These are phyloP conservation scores for Fusarium sterilihyphosum DNA, from an alignment of 2,329 filamentous ascomycete species.

Conservation along the genomic window DNA sequence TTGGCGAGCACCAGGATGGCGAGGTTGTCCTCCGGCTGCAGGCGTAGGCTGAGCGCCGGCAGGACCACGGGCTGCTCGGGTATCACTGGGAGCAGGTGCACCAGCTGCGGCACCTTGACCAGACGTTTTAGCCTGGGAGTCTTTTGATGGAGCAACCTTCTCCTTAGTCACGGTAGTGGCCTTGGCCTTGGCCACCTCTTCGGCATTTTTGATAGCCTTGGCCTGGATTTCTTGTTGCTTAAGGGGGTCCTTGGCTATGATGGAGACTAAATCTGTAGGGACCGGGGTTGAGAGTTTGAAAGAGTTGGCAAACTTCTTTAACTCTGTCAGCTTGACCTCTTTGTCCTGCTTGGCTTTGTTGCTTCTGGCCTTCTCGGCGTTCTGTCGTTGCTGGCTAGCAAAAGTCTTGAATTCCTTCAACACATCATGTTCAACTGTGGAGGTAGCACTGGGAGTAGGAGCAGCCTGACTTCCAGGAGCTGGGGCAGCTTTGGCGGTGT, in stretches of 20 bases:
- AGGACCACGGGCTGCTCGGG: slow-evolving; percentile 48
- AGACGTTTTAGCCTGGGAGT: slow-evolving; percentile 54
- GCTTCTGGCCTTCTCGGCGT: slow-evolving; percentile 65
- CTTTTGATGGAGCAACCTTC: slow-evolving; percentile 54
- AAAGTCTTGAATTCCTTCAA: slow-evolving; percentile 72
- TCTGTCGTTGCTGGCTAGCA: slow-evolving; percentile 64
- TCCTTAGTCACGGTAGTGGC: slow-evolving; percentile 57
- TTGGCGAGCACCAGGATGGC: slow-evolving; percentile 60
- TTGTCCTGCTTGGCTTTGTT: slow-evolving; percentile 78
- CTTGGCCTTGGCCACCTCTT: slow-evolving; percentile 69
- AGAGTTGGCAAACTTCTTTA: slow-evolving; percentile 92
- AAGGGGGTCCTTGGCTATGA: slow-evolving; percentile 93
- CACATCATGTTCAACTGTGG: slow-evolving; percentile 70
- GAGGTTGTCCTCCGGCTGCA: slow-evolving; percentile 47
- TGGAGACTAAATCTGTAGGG: slow-evolving; percentile 89
- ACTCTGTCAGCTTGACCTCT: slow-evolving; percentile 89
- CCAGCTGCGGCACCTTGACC: slow-evolving; percentile 36
- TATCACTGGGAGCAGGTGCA: slow-evolving; percentile 37
- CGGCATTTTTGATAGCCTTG: slow-evolving; percentile 81
- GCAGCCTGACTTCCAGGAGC: slow-evolving; percentile 54
- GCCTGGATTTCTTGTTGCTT: slow-evolving; percentile 95
- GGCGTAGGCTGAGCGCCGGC: slow-evolving; percentile 47
- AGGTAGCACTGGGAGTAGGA: slow-evolving; percentile 63
- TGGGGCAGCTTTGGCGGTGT: slow-evolving; percentile 42
- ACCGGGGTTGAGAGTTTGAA: slow-evolving; percentile 97